phyloP scores from a whole-genome alignment of 2,329 filamentous ascomycete species.

The Colletotrichum lini region DNA sequence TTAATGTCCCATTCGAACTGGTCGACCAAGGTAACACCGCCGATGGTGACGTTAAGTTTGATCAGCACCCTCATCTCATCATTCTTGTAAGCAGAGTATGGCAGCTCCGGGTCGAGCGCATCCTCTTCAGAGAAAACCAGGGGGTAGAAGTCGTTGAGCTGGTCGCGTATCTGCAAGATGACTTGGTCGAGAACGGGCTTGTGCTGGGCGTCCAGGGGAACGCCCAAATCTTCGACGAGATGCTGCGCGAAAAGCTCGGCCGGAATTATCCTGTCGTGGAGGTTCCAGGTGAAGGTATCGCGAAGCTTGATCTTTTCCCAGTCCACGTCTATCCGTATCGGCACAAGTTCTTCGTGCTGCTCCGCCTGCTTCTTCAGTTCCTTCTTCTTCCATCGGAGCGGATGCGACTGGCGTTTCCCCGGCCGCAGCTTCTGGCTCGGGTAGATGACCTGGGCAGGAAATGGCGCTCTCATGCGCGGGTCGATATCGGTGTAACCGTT shows the following conservation, averaged over 20 bases:
- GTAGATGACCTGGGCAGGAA: slow-evolving; percentile 73
- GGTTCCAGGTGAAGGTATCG: slow-evolving; percentile 98
- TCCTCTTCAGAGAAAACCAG: slow-evolving; percentile 93
- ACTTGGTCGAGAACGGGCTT: slow-evolving; percentile 75
- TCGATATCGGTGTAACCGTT: slow-evolving; percentile 83
- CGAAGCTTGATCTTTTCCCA: slow-evolving; percentile 95
- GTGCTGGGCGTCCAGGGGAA: slow-evolving; percentile 71
- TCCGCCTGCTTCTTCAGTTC: slow-evolving; percentile 90
- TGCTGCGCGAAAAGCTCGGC: slow-evolving; percentile 89
- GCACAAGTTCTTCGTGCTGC: slow-evolving; percentile 91
- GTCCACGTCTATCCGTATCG: slow-evolving; percentile 92
- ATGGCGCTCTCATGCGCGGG: slow-evolving; percentile 37
- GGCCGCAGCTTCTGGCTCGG: slow-evolving; percentile 82
- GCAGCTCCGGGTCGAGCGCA: slow-evolving; percentile 88
- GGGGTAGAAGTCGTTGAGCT: slow-evolving; percentile 93
- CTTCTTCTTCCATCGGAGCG: slow-evolving; percentile 81
- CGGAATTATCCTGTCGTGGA: slow-evolving; percentile 88
- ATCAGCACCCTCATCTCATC: slow-evolving; percentile 98
- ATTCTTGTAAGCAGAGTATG: slow-evolving; percentile 96
- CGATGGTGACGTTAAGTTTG: slow-evolving; percentile 98
- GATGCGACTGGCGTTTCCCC: slow-evolving; percentile 81
- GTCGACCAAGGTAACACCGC: slow-evolving; percentile 92
- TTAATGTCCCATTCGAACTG: slow-evolving; percentile 99
- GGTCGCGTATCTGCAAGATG: slow-evolving; percentile 83
- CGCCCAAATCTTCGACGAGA: slow-evolving; percentile 90